Conservation (phyloP, 1,284 basidiomycete species). For the Amylostereum chailletii region DNA sequence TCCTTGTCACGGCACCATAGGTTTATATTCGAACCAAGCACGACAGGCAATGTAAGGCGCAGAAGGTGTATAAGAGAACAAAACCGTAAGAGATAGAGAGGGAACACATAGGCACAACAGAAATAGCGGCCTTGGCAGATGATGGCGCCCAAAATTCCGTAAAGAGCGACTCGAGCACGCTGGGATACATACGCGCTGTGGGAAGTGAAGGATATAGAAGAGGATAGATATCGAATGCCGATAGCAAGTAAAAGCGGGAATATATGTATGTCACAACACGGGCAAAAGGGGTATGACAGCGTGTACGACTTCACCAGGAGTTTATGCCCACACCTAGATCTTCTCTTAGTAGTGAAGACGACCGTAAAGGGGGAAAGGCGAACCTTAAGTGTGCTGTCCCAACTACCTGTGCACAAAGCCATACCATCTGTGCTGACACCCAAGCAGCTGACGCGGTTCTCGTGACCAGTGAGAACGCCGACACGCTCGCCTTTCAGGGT, state of each 20-base stretch:
- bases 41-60: no score
- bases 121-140: no score
- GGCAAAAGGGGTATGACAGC: conserved; percentile 12
- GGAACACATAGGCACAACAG: no score
- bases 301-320: conserved; percentile 1
- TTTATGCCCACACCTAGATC: conserved; percentile 37
- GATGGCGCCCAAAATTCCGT: no score
- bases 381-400: conserved; percentile 95
- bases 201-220: conserved; percentile 17
- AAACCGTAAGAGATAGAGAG: no score
- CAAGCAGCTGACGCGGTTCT: conserved; percentile 95
- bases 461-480: conserved; percentile 93
- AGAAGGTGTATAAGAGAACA: no score
- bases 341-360: neutral
- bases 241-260: conserved; percentile 3
- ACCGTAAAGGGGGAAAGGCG: conserved; percentile 20
- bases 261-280: conserved; percentile 11
- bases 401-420: conserved; percentile 96
- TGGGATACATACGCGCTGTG: neutral
- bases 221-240: conserved; percentile 12
- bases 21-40: no score
- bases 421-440: conserved; percentile 95
- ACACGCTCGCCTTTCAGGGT: conserved; percentile 97
- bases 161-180: no score
- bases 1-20: no score